phyloP scores from a whole-genome alignment of 148 eudicot genomes.

The Rhododendron griersonianum region DNA sequence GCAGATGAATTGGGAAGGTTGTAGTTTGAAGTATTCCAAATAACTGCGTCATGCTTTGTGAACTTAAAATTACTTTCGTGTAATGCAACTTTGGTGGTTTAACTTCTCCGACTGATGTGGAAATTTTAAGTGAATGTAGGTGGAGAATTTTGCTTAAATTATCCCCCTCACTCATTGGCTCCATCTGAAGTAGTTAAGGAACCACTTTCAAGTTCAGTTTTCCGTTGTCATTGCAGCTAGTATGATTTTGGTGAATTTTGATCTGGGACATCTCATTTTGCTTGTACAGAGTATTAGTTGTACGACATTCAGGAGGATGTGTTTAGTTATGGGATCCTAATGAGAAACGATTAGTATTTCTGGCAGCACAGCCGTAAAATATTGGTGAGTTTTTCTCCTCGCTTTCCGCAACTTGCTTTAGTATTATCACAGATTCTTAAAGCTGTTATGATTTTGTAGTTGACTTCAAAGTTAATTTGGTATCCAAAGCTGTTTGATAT shows the following conservation, averaged over 20 bases:
- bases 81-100: neutral
- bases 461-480: constrained; percentile 1
- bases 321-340: neutral
- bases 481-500: neutral
- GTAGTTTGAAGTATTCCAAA: neutral
- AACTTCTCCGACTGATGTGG: neutral
- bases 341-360: neutral
- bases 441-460: neutral
- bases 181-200: neutral
- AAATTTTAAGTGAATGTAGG: neutral
- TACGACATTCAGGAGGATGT: neutral
- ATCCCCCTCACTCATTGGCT: neutral
- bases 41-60: neutral
- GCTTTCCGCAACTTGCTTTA: neutral
- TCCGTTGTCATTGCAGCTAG: neutral
- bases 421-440: neutral
- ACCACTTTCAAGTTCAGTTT: neutral
- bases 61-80: neutral
- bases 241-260: neutral
- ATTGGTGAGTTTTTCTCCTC: neutral
- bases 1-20: neutral
- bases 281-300: neutral
- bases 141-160: neutral
- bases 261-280: neutral
- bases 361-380: neutral